Base-by-base conservation (phyloP, 257 asterid species). In the Petunia axillaris region DNA sequence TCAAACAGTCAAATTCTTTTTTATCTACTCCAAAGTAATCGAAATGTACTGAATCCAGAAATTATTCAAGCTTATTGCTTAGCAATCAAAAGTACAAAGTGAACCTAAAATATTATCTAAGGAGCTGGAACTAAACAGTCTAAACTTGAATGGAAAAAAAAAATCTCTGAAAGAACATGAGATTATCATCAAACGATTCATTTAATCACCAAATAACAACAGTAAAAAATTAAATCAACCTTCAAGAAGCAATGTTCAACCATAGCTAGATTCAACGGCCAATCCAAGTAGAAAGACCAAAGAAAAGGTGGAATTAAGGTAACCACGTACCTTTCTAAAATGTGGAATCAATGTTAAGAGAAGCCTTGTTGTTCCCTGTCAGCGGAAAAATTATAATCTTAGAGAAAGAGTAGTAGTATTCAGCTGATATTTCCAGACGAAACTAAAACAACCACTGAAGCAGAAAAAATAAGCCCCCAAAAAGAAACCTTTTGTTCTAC, bases 351-450 rank as follows among this genome's bases (percentile, higher is more conserved):
- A 73, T 63, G 98, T 96, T 79, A 94, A 80, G 87, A 96, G 80
- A 84, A 96, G 90, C 81, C 93, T 91, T 35, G 99, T 92, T 54
- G 82, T 73, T 62, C 99, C 99, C 99, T 96, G 97, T 74, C 38
- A 78, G 83, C 39, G 79, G 64, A 48, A 60, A 80, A 39, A 80
- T 79, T 41, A 81, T 82, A 62, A 71, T 64, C 25, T 25, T 25
- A 25, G 25, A 25, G 25, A 25, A 25, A 25, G 25, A 59, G 44
- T 2, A 53, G 25, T 25, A 25, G 13, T 10, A 43, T 67, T n/a
- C 75, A 3, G 2, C 75, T 66, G 15, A 66, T 25, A 25, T 25
- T 25, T 25, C 25, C 25, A 11, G 46, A 11, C 46, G 78, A 15
- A 57, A 67, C 25, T 25, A 25, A 25, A 25, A 25, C 25, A 25